Evolutionary conservation across 2,329 filamentous ascomycete species (phyloP), one percentile per base, ranked within the genome.

Genomic region (Claviceps spartinae): DNA sequence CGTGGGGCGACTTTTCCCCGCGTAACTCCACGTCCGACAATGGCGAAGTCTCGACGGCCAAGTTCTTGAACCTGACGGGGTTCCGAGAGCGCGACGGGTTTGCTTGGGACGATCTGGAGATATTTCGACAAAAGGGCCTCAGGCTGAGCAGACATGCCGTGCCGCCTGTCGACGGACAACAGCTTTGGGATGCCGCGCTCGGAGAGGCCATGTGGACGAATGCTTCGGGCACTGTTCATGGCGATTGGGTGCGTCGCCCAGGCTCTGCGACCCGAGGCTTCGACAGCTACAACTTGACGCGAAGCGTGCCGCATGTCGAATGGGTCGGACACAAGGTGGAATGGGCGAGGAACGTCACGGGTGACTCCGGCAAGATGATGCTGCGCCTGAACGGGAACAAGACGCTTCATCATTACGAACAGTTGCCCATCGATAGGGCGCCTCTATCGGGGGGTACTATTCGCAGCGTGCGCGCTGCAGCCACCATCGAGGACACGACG

Each of bases 291-390:
- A 89, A 89, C 59, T 69, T 86, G 45, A 83, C 79, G 36, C 75
- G 75, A 13, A 80, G 86, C 55, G 76, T 79, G 13, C 80, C 83
- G 1, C 76, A 72, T 13, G 75, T 85, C 55, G 77, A 81, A 44
- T 95, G 89, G 73, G 75, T 79, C 22, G 72, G 63, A 30, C 65
- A 66, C 51, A 74, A 76, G 44, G 68, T 71, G 30, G 76, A 81
- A 14, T 95, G 87, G 77, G 79, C 79, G 26, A 79, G 87, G 56
- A 96, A 96, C 65, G 74, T 95, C 54, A 95, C 89, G 0, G 86
- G 88, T 1, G 63, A 67, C 2, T 74, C 79, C 48, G 88, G 88
- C 14, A 81, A 77, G 55, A 76, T 95, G 54, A 75, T 83, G 55
- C 63, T 95, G 53, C 78, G 83, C 14, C 58, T 72, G 51, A 70